Evolutionary conservation across 176 grass and related monocot species (phyloP).

Genomic region (Dendrocalamus sinicus): DNA sequence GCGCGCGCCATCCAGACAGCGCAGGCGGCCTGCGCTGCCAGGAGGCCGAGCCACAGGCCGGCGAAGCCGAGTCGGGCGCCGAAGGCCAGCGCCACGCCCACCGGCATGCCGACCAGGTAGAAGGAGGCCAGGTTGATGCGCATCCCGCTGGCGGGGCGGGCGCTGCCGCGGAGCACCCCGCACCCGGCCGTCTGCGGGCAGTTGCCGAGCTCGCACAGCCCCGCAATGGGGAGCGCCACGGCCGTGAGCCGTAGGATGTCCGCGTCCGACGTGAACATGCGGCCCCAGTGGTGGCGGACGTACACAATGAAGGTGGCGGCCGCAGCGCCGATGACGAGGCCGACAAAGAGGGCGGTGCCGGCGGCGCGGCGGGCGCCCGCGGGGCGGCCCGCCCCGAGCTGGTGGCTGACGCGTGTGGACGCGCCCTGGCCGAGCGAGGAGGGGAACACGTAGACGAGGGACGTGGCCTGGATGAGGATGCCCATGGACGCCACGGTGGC

Average conservation of each 20-base stretch:
- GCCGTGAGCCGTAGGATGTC: slow-evolving; percentile 75
- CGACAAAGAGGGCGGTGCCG: slow-evolving; percentile 53
- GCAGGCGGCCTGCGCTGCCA: slow-evolving; percentile 83
- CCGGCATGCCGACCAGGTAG: slow-evolving; percentile 97
- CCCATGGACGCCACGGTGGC: slow-evolving; percentile 96
- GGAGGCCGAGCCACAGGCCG: slow-evolving; percentile 89
- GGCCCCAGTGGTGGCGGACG: slow-evolving; percentile 69
- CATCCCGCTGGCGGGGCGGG: slow-evolving; percentile 67
- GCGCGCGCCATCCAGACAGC: slow-evolving; percentile 72
- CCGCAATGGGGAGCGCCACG: slow-evolving; percentile 85
- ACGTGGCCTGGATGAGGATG: slow-evolving; percentile 94
- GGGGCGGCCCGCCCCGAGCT: slow-evolving; percentile 67
- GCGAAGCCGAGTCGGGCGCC: slow-evolving; percentile 70
- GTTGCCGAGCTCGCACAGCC: slow-evolving; percentile 96
- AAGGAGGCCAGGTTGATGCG: slow-evolving; percentile 92
- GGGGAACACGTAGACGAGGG: slow-evolving; percentile 89
- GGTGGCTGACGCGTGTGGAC: slow-evolving; percentile 85
- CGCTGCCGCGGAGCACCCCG: slow-evolving; percentile 88
- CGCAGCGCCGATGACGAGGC: slow-evolving; percentile 47
- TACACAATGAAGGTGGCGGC: slow-evolving; percentile 82
- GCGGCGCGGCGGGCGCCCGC: slow-evolving; percentile 62
- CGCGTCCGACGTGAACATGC: slow-evolving; percentile 75
- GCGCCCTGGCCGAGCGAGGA: slow-evolving; percentile 86
- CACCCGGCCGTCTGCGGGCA: slow-evolving; percentile 93
- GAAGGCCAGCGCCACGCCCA: slow-evolving; percentile 73